Conservation (phyloP, 2,329 filamentous ascomycete species). For the Claviceps digitariae region DNA sequence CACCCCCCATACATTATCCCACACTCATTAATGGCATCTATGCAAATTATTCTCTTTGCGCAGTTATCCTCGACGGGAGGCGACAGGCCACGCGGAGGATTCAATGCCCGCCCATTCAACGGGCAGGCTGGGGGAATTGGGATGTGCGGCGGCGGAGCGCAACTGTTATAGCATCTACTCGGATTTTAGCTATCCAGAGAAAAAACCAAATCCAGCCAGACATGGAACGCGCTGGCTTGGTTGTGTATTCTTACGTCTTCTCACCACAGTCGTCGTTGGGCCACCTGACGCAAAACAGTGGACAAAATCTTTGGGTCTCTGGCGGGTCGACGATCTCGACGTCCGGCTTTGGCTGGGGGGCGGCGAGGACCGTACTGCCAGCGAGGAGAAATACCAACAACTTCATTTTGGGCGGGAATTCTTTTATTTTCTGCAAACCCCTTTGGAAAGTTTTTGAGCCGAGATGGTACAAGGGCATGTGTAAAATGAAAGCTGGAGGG, state of each 20-base stretch:
- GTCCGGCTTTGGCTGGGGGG: neutral
- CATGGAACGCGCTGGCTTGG: neutral
- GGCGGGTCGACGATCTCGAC: no score
- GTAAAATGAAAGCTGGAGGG: no score
- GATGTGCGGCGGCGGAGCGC: no score
- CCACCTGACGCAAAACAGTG: no score
- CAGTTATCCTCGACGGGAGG: constrained; percentile 9
- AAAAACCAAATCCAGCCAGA: neutral
- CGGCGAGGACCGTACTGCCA: neutral
- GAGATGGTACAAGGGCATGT: no score
- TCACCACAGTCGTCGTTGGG: no score
- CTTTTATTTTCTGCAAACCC: no score
- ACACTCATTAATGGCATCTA: constrained; percentile 13
- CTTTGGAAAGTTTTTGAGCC: no score
- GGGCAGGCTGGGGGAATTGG: neutral
- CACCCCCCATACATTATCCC: constrained; percentile 13
- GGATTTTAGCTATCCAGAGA: neutral
- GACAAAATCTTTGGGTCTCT: no score
- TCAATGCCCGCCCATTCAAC: no score
- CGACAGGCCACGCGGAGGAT: neutral
- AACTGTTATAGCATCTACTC: neutral
- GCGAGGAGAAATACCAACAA: neutral
- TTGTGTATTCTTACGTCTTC: neutral
- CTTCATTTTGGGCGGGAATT: no score
- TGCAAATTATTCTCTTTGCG: constrained; percentile 13